Conservation (phyloP, 164 flowering plant genomes). For the Euptelea pleiosperma region DNA sequence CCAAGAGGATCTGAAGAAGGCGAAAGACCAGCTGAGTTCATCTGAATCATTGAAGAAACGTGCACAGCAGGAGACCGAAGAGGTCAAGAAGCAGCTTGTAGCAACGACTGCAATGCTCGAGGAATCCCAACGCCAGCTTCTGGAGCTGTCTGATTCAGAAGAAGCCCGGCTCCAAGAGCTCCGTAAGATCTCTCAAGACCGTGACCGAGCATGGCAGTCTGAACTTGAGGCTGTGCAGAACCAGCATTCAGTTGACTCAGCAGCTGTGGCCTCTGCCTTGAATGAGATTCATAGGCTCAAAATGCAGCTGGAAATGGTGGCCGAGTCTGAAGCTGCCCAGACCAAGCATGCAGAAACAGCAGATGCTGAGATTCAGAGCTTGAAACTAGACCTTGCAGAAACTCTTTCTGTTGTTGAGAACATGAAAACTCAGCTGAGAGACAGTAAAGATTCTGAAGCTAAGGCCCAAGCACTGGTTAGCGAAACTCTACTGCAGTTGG, state of each 20-base stretch:
- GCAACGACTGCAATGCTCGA: conserved; percentile 54
- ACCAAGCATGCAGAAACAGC: conserved; percentile 39
- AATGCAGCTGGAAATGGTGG: conserved; percentile 46
- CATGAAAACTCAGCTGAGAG: conserved; percentile 50
- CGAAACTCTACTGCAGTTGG: conserved; percentile 59
- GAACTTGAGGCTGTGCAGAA: conserved; percentile 49
- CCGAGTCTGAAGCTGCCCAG: conserved; percentile 43
- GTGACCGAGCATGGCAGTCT: conserved; percentile 43
- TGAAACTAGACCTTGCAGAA: conserved; percentile 54
- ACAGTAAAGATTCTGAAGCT: conserved; percentile 65
- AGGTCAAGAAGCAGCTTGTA: conserved; percentile 52
- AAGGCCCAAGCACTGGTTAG: conserved; percentile 41
- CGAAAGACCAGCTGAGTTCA: conserved; percentile 54
- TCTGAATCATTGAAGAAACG: conserved; percentile 57
- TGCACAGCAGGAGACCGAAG: conserved; percentile 71
- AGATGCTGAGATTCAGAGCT: conserved; percentile 39
- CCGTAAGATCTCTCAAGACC: conserved; percentile 42
- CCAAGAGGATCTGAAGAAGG: conserved; percentile 65
- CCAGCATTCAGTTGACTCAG: conserved; percentile 42
- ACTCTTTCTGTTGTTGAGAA: conserved; percentile 48
- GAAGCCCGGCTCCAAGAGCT: conserved; percentile 42
- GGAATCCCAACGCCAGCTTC: conserved; percentile 52
- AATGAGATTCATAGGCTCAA: conserved; percentile 65
- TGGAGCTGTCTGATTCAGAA: conserved; percentile 44
- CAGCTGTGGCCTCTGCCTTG: conserved; percentile 56